Conservation (phyloP, 176 grass and related monocot genomes). For the Pontederia crassipes region DNA sequence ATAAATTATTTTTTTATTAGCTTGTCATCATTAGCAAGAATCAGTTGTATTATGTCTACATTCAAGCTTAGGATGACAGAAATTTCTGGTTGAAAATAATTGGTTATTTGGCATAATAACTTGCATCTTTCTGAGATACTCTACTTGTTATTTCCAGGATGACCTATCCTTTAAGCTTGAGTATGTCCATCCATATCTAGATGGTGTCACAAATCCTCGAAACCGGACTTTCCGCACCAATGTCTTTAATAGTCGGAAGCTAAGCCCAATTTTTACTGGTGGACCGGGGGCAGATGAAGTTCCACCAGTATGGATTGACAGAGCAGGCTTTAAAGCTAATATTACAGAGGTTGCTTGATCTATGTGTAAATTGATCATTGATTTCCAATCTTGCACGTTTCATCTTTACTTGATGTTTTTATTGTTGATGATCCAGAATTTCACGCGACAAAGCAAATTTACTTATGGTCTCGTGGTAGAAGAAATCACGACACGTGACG, state of each 20-base stretch:
- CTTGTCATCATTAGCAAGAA: too few species aligned
- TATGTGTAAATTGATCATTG: not conserved
- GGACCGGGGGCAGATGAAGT: conserved; percentile 75
- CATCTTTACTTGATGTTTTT: not conserved
- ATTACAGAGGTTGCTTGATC: conserved; percentile 63
- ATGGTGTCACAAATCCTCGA: conserved; percentile 58
- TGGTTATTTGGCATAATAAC: conserved; percentile 4
- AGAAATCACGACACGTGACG: conserved; percentile 80
- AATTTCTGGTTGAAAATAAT: not conserved
- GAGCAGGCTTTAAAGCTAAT: conserved; percentile 93
- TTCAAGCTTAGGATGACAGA: not conserved
- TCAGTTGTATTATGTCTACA: not conserved
- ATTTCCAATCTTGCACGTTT: too few species aligned
- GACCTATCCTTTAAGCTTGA: conserved; percentile 89
- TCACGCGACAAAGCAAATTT: conserved; percentile 89
- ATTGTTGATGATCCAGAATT: conserved; percentile 43
- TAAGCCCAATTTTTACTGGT: conserved; percentile 89
- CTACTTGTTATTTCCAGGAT: conserved; percentile 37
- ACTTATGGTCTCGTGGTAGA: conserved; percentile 85
- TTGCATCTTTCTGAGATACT: not conserved
- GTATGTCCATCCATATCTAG: conserved; percentile 86
- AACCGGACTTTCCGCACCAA: conserved; percentile 85
- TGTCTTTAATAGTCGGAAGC: conserved; percentile 84
- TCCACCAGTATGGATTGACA: conserved; percentile 84
- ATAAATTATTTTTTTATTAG: too few species aligned